These are phyloP conservation scores for Globisporangium orthogonon DNA, from an alignment of 352 stramenopile genomes.

Conservation along the genomic window DNA sequence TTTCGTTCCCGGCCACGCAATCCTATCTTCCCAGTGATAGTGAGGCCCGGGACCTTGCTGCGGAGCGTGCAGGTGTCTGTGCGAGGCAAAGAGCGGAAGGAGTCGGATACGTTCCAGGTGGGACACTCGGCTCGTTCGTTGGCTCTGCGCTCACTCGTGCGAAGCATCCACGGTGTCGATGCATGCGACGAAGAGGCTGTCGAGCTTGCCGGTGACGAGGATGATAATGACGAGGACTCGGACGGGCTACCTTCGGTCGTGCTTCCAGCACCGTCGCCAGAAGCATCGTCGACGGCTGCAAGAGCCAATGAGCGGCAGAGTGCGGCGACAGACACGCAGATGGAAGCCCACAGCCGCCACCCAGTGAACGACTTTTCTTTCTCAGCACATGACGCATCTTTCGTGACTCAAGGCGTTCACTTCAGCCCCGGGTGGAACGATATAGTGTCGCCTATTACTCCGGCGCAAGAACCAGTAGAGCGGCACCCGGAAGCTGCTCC, in stretches of 20 bases:
- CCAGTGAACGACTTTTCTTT: constrained; percentile 6
- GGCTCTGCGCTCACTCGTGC: constrained; percentile 38
- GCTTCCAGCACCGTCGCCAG: not conserved
- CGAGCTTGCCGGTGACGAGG: constrained; percentile 1
- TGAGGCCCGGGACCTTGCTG: constrained; percentile 33
- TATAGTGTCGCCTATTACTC: not conserved
- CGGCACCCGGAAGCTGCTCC: not conserved
- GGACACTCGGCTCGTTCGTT: constrained; percentile 40
- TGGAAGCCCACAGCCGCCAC: not conserved
- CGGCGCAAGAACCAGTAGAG: not conserved
- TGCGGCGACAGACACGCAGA: not conserved
- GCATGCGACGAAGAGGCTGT: constrained; percentile 17
- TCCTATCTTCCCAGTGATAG: constrained; percentile 32
- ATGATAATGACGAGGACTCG: not conserved
- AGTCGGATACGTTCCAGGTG: constrained; percentile 20
- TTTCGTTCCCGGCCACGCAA: constrained; percentile 26
- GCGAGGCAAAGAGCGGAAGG: constrained; percentile 5
- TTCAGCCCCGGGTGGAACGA: constrained; percentile 14
- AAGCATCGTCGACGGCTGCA: not conserved
- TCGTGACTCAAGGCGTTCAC: constrained; percentile 6
- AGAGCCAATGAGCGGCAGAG: not conserved
- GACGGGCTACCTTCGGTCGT: not conserved
- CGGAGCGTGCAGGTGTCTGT: constrained; percentile 16
- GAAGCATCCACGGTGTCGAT: constrained; percentile 39
- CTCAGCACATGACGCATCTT: constrained; percentile 12